Percentiles rank a stretch among this genome's conserved stretches.
Evolutionary conservation across 805 yeast genomes (phyloP).

Genomic region (Kluyveromyces starmeri): DNA sequence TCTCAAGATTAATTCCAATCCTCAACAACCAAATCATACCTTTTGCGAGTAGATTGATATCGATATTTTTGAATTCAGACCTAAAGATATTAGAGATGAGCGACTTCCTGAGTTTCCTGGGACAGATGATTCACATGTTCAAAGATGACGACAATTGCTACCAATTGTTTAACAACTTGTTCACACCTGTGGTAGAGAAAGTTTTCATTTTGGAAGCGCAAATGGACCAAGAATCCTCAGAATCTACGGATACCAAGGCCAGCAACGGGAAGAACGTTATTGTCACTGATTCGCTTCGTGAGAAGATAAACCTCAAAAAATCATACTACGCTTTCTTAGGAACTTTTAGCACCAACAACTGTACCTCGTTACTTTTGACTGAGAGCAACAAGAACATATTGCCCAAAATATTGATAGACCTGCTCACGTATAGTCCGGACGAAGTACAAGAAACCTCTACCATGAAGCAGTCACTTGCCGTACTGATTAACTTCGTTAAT

Average conservation of each 20-base stretch:
- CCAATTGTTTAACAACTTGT: conserved; percentile 59
- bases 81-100: conserved; percentile 56
- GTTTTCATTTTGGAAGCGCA: conserved; percentile 43
- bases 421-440: conserved; percentile 53
- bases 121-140: conserved; percentile 78
- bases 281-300: conserved; percentile 58
- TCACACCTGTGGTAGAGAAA: conserved; percentile 66
- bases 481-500: conserved; percentile 53
- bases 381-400: conserved; percentile 54
- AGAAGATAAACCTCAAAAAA: conserved; percentile 56
- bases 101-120: conserved; percentile 77
- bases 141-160: conserved; percentile 59
- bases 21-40: conserved; percentile 45
- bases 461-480: conserved; percentile 61
- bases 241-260: conserved; percentile 5
- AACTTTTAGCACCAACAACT: conserved; percentile 65
- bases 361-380: conserved; percentile 67
- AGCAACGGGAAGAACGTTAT: conserved; percentile 21
- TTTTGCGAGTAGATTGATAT: conserved; percentile 59
- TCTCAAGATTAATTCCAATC: conserved; percentile 78
- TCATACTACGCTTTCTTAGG: conserved; percentile 62
- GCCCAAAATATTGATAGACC: conserved; percentile 50
- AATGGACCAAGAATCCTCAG: conserved; percentile 31
- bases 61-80: conserved; percentile 49
- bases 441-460: conserved; percentile 54